phyloP scores from a whole-genome alignment of 768 basidiomycete species.

The Lactifluus piperatus region DNA sequence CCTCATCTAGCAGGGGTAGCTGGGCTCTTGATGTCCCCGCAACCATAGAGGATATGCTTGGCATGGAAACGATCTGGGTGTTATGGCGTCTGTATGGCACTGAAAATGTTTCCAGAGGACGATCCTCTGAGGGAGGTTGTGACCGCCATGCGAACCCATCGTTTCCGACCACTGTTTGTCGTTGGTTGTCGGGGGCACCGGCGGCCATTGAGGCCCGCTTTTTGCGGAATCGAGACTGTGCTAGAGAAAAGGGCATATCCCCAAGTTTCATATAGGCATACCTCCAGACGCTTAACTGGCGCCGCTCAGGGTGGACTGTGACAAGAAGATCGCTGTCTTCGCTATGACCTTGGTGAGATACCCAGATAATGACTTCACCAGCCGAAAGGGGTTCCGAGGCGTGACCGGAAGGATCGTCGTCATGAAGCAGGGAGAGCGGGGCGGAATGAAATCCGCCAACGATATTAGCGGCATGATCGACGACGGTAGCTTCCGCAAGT shows the following conservation, averaged over 20 bases:
- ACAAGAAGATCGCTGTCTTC: slow-evolving; percentile 43
- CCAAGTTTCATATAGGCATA: slow-evolving; percentile 60
- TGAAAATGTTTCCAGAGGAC: slow-evolving; percentile 30
- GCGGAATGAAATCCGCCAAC: slow-evolving; percentile 34
- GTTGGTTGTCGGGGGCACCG: slow-evolving; percentile 17
- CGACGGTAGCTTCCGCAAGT: slow-evolving; percentile 62
- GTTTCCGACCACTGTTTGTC: slow-evolving; percentile 20
- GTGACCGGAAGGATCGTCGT: slow-evolving; percentile 36
- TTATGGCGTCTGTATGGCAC: slow-evolving; percentile 15
- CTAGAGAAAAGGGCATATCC: slow-evolving; percentile 38
- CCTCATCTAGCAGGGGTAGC: not conserved
- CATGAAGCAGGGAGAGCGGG: slow-evolving; percentile 18
- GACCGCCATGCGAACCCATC: slow-evolving; percentile 16
- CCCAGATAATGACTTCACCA: slow-evolving; percentile 58
- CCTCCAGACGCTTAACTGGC: slow-evolving; percentile 58
- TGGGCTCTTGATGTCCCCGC: slow-evolving; percentile 18
- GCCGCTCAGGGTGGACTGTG: slow-evolving; percentile 48
- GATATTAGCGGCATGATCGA: slow-evolving; percentile 60
- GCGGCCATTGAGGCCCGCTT: slow-evolving; percentile 26
- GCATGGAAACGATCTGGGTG: slow-evolving; percentile 37
- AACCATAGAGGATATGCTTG: slow-evolving; percentile 39
- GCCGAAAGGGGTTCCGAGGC: slow-evolving; percentile 49
- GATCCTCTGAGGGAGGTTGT: slow-evolving; percentile 22
- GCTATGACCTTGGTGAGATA: slow-evolving; percentile 36
- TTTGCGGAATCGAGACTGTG: slow-evolving; percentile 30